phyloP scores from a whole-genome alignment of 257 asterid species.

The Rubia yunnanensis region DNA sequence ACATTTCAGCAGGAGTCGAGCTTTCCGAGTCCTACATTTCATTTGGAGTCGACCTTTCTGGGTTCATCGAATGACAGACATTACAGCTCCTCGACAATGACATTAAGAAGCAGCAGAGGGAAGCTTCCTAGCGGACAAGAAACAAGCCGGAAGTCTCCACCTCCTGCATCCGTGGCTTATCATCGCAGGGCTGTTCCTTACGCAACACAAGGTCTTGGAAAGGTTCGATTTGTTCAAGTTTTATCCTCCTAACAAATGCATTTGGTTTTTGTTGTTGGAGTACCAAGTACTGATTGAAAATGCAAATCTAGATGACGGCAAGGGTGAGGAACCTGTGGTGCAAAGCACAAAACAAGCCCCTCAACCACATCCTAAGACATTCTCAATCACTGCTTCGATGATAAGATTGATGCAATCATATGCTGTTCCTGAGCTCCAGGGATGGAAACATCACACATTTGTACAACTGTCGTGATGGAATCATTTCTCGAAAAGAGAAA shows the following conservation, averaged over 20 bases:
- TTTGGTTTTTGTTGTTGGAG: not conserved
- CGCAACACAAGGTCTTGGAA: conserved; percentile 55
- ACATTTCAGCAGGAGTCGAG: conserved; percentile 32
- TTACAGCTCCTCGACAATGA: conserved; percentile 16
- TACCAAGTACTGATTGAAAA: not conserved
- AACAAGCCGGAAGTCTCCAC: conserved; percentile 62
- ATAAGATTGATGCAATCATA: conserved; percentile 1
- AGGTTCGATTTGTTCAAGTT: conserved; percentile 28
- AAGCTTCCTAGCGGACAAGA: conserved; percentile 29
- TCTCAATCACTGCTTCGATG: conserved; percentile 45
- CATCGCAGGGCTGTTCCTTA: conserved; percentile 57
- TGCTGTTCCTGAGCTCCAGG: not conserved
- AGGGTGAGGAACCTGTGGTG: conserved; percentile 37
- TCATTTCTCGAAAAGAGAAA: not conserved
- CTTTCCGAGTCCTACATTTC: conserved; percentile 10
- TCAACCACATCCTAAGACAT: conserved; percentile 41
- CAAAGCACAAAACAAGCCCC: conserved; percentile 44
- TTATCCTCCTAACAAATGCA: not conserved
- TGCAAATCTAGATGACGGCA: conserved; percentile 35
- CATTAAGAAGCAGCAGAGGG: conserved; percentile 28
- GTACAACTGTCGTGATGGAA: not conserved
- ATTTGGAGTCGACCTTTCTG: conserved; percentile 33
- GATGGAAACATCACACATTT: not conserved
- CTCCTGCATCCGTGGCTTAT: conserved; percentile 38
- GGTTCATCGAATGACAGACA: conserved; percentile 18